A percentile compares a stretch with the other conserved stretches of the same genome.
Conservation (phyloP, 129 eudicot genomes). For the Helichrysum umbraculigerum region DNA sequence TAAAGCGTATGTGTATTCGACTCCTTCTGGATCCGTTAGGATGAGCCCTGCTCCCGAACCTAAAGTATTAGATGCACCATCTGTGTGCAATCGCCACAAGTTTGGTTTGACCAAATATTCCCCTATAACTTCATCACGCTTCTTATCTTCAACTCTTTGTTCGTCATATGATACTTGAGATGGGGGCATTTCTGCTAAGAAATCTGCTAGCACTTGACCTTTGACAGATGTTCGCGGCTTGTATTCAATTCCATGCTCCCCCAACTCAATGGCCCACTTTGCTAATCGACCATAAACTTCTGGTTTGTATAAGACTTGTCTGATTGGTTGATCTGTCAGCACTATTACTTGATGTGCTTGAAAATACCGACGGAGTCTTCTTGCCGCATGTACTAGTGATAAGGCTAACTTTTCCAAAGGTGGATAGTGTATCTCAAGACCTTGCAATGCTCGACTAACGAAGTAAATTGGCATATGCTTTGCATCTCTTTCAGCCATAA, state of each 20-base stretch:
- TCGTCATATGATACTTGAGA: too few relatives aligned
- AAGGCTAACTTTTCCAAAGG: background rate
- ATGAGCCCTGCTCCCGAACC: background rate
- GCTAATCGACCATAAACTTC: background rate
- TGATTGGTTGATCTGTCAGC: background rate
- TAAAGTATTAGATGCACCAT: background rate
- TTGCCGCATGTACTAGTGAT: background rate
- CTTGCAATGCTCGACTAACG: background rate
- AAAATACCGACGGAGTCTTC: background rate
- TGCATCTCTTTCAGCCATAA: background rate
- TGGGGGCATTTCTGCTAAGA: background rate
- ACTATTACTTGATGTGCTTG: background rate
- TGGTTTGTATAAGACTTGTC: background rate
- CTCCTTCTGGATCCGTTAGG: background rate
- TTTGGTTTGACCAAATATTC: background rate
- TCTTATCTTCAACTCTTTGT: background rate
- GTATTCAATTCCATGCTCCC: background rate
- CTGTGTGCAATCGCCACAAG: background rate
- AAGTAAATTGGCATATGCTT: background rate
- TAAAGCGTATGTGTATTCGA: background rate
- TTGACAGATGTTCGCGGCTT: background rate
- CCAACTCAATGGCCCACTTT: background rate
- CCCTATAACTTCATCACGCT: background rate
- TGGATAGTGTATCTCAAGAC: background rate
- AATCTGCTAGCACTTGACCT: background rate